Conservation (phyloP, 345 rosid genomes). For the Pistacia atlantica region DNA sequence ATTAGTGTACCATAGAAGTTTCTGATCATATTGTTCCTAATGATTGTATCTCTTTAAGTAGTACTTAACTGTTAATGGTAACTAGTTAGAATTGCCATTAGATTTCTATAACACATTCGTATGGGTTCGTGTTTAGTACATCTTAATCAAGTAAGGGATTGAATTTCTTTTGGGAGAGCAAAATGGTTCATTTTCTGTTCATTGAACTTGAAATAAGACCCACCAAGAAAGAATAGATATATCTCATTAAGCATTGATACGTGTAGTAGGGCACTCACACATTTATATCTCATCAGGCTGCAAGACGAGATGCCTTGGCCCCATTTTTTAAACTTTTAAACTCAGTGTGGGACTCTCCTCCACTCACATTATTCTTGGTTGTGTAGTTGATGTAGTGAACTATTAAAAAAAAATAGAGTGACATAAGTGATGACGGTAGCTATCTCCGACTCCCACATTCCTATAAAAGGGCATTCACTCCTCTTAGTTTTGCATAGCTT, state of each 20-base stretch:
- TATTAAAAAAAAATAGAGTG: background rate
- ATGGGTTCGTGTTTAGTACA: too few species aligned
- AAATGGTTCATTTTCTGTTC: too few species aligned
- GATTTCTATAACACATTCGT: too few species aligned
- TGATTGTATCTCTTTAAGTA: too few species aligned
- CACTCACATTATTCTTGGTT: background rate
- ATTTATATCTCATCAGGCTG: background rate
- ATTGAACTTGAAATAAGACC: too few species aligned
- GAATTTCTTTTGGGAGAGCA: too few species aligned
- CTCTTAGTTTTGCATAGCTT: background rate
- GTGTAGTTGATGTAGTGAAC: background rate
- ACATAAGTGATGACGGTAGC: background rate
- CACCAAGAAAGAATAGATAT: background rate
- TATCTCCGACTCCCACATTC: background rate
- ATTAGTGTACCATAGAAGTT: too few species aligned
- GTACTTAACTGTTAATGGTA: too few species aligned
- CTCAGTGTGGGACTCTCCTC: background rate
- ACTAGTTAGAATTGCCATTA: too few species aligned
- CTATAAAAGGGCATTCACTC: constrained; percentile 1
- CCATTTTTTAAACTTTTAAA: background rate
- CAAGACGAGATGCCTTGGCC: background rate
- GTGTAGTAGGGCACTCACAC: background rate
- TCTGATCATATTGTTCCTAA: too few species aligned
- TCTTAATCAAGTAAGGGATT: too few species aligned
- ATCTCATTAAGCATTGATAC: too few species aligned